phyloP scores from a whole-genome alignment of 768 basidiomycete species.

The Podaxis pistillaris region DNA sequence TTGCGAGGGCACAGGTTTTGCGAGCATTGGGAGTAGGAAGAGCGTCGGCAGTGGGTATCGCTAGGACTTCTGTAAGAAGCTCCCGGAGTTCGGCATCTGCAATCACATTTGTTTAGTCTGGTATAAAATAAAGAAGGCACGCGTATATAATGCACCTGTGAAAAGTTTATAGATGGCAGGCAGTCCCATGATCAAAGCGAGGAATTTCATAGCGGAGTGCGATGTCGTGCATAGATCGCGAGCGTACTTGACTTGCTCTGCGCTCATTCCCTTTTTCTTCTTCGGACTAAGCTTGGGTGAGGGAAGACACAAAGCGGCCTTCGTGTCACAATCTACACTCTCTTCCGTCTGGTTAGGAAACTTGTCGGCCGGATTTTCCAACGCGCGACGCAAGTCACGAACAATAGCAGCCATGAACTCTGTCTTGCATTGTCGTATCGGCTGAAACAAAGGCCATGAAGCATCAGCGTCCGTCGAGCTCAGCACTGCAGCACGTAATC shows the following conservation, averaged over 20 bases:
- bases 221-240: slow-evolving; percentile 75
- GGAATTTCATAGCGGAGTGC: slow-evolving; percentile 67
- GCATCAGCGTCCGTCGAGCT: slow-evolving; percentile 51
- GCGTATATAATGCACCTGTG: slow-evolving; percentile 41
- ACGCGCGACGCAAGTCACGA: slow-evolving; percentile 64
- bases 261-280: slow-evolving; percentile 70
- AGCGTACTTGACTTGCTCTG: slow-evolving; percentile 75
- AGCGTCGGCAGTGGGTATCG: slow-evolving; percentile 66
- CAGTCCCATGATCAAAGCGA: slow-evolving; percentile 57
- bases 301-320: slow-evolving; percentile 40
- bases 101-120: slow-evolving; percentile 12
- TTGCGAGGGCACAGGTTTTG: slow-evolving; percentile 80
- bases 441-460: slow-evolving; percentile 73
- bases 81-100: slow-evolving; percentile 57
- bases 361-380: slow-evolving; percentile 51
- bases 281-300: slow-evolving; percentile 70
- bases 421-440: slow-evolving; percentile 53
- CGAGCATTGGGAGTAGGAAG: slow-evolving; percentile 81
- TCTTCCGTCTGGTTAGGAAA: slow-evolving; percentile 23
- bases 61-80: slow-evolving; percentile 62
- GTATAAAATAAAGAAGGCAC: slow-evolving; percentile 15
- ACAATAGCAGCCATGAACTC: slow-evolving; percentile 57
- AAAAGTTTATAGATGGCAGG: slow-evolving; percentile 62
- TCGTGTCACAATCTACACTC: slow-evolving; percentile 25
- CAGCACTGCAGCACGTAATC: slow-evolving; percentile 50